Percentiles rank a stretch among this genome's conserved stretches.
phyloP scores from a whole-genome alignment of 306 rosid species.

The Pueraria montana region DNA sequence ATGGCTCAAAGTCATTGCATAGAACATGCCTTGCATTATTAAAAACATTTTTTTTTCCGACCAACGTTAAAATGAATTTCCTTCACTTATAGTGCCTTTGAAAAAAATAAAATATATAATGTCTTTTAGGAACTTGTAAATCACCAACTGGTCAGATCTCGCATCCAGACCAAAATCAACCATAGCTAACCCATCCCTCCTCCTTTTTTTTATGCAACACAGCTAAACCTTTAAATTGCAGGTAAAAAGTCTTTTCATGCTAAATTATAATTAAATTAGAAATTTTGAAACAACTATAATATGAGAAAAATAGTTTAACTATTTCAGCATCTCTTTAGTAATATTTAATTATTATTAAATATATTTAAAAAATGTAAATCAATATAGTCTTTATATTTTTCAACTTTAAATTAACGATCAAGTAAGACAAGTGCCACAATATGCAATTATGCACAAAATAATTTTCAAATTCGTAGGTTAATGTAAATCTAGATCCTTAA shows the following conservation, averaged over 20 bases:
- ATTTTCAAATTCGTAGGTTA: background rate
- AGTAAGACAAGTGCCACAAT: background rate
- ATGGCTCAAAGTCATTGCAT: conserved; percentile 41
- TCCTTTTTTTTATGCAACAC: background rate
- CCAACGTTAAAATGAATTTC: conserved; percentile 32
- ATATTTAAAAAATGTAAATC: background rate
- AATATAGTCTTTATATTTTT: background rate
- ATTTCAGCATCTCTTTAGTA: background rate
- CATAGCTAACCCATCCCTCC: conserved; percentile 2
- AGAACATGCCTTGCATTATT: conserved; percentile 48
- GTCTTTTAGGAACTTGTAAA: conserved; percentile 26
- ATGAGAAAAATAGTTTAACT: background rate
- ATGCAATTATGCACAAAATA: background rate
- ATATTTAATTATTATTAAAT: background rate
- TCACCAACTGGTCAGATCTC: conserved; percentile 42
- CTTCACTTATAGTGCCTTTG: conserved; percentile 40
- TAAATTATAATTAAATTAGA: background rate
- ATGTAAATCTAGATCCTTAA: background rate
- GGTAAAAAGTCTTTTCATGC: conserved; percentile 14
- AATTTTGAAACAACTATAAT: background rate
- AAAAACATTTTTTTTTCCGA: background rate
- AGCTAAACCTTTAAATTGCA: conserved; percentile 22
- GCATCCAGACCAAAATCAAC: conserved; percentile 27
- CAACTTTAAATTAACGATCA: background rate
- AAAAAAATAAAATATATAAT: background rate